Base-by-base conservation (phyloP, 441 rosid species). In the Croton laevigatus region DNA sequence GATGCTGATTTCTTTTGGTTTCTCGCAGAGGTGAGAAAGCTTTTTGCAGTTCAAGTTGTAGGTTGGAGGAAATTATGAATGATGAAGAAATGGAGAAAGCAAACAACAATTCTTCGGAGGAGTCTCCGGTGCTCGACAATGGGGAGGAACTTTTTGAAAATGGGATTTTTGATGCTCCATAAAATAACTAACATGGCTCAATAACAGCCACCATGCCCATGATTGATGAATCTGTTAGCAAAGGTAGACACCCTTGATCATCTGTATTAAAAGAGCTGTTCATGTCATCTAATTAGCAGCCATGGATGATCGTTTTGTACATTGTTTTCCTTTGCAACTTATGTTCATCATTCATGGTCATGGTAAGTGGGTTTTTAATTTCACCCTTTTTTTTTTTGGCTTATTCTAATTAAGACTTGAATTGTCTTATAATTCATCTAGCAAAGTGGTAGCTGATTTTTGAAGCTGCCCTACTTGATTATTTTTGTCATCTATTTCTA, bases 21-120 rank as follows among this genome's bases (percentile, higher is more conserved):
- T 72, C 62, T 63, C 84, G 80, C 87, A 94, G 98, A 59, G 96
- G 98, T 53, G 96, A 89, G 82, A 91, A 83, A 75, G 81, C 93
- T 6, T 93, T 93, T 71, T 93, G 97, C 86, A 93, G 98, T 45
- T 68, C 3, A 1, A 76, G 75, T 53, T 93, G 98, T 76, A 90
- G 94, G 4, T 72, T 77, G 0, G 81, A 78, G 74, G 96, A 85
- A 87, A 86, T 91, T 73, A 75, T 85, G 80, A 70, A 81, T 4
- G 96, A 84, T n/a, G 89, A 89, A 55, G 87, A 81, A 73, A 2
- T 81, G 73, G 90, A 83, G 80, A 75, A 80, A 49, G 36, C 66
- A 69, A 66, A 17, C 12, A 46, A 67, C 46, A 71, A 53, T 17
- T 16, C 68, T 37, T 66, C 72, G 2, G 75, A 70, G n/a, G 72